phyloP scores from a whole-genome alignment of 129 eudicot species.

The Cynara cardunculus region DNA sequence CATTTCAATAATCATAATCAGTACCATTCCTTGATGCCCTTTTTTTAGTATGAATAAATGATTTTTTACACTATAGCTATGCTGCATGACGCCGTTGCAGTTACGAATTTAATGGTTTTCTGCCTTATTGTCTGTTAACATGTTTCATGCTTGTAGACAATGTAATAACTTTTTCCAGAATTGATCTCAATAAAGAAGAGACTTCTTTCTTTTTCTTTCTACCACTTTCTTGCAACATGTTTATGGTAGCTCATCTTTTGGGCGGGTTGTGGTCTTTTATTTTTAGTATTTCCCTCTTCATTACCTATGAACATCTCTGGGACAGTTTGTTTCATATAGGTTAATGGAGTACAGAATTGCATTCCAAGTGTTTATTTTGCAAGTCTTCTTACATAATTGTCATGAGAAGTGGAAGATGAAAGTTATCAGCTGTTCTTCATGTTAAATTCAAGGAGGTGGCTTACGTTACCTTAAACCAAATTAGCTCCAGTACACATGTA shows the following conservation, averaged over 20 bases:
- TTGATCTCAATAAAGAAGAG: background rate
- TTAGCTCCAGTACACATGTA: background rate
- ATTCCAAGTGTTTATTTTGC: background rate
- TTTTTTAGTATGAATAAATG: background rate
- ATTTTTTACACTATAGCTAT: background rate
- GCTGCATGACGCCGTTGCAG: background rate
- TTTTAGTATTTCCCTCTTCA: background rate
- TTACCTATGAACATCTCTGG: background rate
- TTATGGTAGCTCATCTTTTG: background rate
- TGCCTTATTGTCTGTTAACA: background rate
- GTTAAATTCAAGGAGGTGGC: background rate
- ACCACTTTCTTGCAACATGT: background rate
- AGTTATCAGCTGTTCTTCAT: background rate
- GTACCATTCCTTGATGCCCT: background rate
- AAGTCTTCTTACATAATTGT: background rate
- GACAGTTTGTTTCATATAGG: background rate
- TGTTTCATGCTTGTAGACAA: slow-evolving; percentile 7
- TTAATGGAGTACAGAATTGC: background rate
- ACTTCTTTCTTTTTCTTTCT: background rate
- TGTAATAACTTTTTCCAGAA: background rate
- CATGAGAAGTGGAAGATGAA: background rate
- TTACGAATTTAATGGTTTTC: background rate
- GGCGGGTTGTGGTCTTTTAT: background rate
- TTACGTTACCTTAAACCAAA: background rate
- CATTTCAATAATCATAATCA: background rate